Percentiles rank a stretch among this genome's conserved stretches.
These are phyloP conservation scores for Scolecobasidium constrictum DNA, from an alignment of 2,329 filamentous ascomycete genomes.

Conservation along the genomic window DNA sequence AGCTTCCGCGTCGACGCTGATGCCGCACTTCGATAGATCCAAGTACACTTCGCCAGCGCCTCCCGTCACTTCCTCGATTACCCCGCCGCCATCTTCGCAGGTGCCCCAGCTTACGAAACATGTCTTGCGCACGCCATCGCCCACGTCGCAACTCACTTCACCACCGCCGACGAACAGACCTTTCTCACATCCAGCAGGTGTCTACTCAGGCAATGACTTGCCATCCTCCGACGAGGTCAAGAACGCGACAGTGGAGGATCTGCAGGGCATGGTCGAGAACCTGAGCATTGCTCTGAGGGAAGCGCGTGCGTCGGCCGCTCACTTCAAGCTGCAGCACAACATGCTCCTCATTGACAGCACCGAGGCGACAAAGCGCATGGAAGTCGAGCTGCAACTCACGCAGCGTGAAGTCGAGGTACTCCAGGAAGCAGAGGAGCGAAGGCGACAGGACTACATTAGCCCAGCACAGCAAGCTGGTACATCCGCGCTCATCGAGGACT, in stretches of 20 bases:
- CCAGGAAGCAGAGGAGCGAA: conserved; percentile 59
- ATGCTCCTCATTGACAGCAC: conserved; percentile 74
- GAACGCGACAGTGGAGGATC: conserved; percentile 38
- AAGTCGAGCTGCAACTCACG: conserved; percentile 87
- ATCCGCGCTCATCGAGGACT: conserved; percentile 37
- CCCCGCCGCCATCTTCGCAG: conserved; percentile 54
- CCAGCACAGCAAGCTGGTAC: conserved; percentile 47
- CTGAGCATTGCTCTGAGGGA: conserved; percentile 47
- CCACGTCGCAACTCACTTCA: conserved; percentile 36
- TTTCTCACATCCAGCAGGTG: conserved; percentile 13
- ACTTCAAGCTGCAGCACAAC: conserved; percentile 84
- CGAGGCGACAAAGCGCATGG: conserved; percentile 75
- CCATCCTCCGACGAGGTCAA: conserved; percentile 40
- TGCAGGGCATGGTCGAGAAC: conserved; percentile 42
- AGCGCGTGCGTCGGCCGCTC: conserved; percentile 72
- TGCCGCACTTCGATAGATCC: conserved; percentile 9
- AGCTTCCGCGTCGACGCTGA: background rate
- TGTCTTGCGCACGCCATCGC: conserved; percentile 35
- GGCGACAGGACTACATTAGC: conserved; percentile 38
- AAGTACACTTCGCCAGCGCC: conserved; percentile 30
- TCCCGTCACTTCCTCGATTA: conserved; percentile 42
- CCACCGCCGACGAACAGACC: conserved; percentile 30
- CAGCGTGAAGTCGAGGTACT: conserved; percentile 78
- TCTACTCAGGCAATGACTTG: conserved; percentile 17
- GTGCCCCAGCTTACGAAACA: conserved; percentile 27